phyloP scores from a whole-genome alignment of 208 protist genomes.

The Angomonas deanei region DNA sequence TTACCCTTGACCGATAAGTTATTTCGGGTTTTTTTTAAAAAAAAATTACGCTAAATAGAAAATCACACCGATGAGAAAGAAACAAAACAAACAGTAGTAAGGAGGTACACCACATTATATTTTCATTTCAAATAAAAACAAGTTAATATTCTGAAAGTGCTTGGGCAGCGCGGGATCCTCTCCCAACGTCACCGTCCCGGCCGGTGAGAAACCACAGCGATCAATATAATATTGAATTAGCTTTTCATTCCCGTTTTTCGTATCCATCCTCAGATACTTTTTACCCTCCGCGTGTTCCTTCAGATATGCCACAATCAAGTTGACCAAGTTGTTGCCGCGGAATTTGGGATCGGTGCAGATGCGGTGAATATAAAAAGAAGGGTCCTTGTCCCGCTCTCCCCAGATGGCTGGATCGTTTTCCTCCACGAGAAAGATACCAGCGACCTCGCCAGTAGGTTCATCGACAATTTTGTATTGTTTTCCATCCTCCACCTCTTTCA shows the following conservation, averaged over 20 bases:
- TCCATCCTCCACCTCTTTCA: slow-evolving; percentile 2
- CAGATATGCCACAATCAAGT: background rate
- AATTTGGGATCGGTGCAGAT: background rate
- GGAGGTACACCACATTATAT: slow-evolving; percentile 7
- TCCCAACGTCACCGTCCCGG: background rate
- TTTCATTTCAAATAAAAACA: slow-evolving; percentile 12
- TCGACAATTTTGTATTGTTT: slow-evolving; percentile 14
- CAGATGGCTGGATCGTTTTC: slow-evolving; percentile 10
- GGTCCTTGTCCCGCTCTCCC: slow-evolving; percentile 7
- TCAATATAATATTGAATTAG: slow-evolving; percentile 10
- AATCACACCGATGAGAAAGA: background rate
- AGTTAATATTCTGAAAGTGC: slow-evolving; percentile 4
- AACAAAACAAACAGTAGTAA: slow-evolving; percentile 4
- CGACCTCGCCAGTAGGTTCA: background rate
- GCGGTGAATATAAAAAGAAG: slow-evolving; percentile 10
- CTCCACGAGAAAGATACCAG: slow-evolving; percentile 9
- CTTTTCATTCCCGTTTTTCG: slow-evolving; percentile 11
- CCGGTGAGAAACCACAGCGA: slow-evolving; percentile 4
- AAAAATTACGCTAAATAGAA: background rate
- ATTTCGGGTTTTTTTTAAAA: background rate
- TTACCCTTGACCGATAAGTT: background rate
- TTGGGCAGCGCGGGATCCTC: background rate
- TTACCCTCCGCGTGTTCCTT: background rate
- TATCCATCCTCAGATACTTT: slow-evolving; percentile 13
- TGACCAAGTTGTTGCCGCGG: background rate